Conservation (phyloP, 495 filamentous ascomycete genomes). For the Tricharina praecox region DNA sequence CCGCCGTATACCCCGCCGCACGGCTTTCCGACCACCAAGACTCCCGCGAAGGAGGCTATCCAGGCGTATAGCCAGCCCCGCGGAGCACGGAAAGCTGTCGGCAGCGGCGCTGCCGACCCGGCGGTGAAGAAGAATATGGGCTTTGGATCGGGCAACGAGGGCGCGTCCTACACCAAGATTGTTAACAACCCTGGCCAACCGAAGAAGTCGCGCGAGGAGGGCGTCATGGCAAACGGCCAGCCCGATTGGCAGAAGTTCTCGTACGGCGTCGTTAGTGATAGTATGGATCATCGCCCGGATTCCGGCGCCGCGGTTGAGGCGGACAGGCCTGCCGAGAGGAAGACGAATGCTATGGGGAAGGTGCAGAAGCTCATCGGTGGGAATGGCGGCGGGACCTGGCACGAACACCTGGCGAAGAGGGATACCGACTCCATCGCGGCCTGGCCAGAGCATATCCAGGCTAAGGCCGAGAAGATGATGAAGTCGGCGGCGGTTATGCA, state of each 20-base stretch:
- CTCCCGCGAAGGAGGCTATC: slow-evolving; percentile 6
- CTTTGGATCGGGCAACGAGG: neutral
- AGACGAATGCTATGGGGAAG: slow-evolving; percentile 21
- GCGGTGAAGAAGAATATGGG: neutral
- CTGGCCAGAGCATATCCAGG: slow-evolving; percentile 24
- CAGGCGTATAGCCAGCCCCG: neutral
- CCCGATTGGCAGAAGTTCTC: slow-evolving; percentile 21
- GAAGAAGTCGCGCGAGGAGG: slow-evolving; percentile 11
- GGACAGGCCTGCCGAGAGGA: slow-evolving; percentile 6
- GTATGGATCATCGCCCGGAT: slow-evolving; percentile 12
- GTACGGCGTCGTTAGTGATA: slow-evolving; percentile 22
- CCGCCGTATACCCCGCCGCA: slow-evolving; percentile 1
- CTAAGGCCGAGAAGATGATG: slow-evolving; percentile 25
- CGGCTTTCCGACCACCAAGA: neutral
- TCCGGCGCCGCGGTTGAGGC: slow-evolving; percentile 15
- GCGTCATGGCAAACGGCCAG: slow-evolving; percentile 10
- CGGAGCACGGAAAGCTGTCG: neutral
- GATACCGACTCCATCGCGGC: slow-evolving; percentile 1
- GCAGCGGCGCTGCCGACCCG: neutral
- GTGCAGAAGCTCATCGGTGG: slow-evolving; percentile 21
- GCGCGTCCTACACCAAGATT: neutral
- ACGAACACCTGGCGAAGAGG: neutral
- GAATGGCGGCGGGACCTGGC: slow-evolving; percentile 5
- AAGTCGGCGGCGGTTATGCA: slow-evolving; percentile 24
- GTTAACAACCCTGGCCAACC: neutral